phyloP scores from a whole-genome alignment of 192 early-diverging fungal genomes.

The Coemansia sp. region DNA sequence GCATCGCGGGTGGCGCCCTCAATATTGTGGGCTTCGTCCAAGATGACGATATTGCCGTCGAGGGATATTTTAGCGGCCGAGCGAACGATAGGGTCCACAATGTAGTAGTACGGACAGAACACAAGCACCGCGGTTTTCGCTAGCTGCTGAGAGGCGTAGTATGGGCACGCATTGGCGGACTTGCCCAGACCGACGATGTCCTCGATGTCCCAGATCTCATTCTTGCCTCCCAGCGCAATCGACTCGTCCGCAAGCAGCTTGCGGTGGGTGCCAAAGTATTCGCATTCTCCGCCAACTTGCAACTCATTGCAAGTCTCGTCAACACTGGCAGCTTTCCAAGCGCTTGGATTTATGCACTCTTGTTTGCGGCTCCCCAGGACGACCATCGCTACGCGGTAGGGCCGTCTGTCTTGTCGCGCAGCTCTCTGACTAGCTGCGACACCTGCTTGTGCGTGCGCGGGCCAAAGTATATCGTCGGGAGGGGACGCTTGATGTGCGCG shows the following conservation, averaged over 20 bases:
- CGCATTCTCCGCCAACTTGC: conserved; percentile 34
- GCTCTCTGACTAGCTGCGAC: conserved; percentile 58
- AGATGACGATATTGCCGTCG: conserved; percentile 55
- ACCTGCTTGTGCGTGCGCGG: conserved; percentile 65
- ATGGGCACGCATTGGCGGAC: conserved; percentile 54
- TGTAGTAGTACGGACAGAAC: conserved; percentile 70
- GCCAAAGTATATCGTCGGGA: conserved; percentile 56
- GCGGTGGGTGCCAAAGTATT: background rate
- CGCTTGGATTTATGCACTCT: conserved; percentile 49
- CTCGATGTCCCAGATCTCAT: conserved; percentile 64
- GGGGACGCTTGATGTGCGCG: background rate
- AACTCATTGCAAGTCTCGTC: conserved; percentile 38
- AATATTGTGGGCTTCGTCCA: conserved; percentile 70
- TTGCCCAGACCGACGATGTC: conserved; percentile 56
- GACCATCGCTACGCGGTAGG: conserved; percentile 57
- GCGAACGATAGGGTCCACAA: conserved; percentile 63
- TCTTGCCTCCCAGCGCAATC: conserved; percentile 6
- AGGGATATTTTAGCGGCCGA: conserved; percentile 53
- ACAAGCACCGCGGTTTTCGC: conserved; percentile 57
- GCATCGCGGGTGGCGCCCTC: conserved; percentile 61
- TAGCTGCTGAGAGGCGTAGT: conserved; percentile 58
- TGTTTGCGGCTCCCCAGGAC: conserved; percentile 58
- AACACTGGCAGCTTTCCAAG: conserved; percentile 15
- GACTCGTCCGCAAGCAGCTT: conserved; percentile 4
- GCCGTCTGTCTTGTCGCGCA: conserved; percentile 60